Base-by-base conservation (phyloP, 164 flowering plant genomes). In the Hamamelis virginiana region DNA sequence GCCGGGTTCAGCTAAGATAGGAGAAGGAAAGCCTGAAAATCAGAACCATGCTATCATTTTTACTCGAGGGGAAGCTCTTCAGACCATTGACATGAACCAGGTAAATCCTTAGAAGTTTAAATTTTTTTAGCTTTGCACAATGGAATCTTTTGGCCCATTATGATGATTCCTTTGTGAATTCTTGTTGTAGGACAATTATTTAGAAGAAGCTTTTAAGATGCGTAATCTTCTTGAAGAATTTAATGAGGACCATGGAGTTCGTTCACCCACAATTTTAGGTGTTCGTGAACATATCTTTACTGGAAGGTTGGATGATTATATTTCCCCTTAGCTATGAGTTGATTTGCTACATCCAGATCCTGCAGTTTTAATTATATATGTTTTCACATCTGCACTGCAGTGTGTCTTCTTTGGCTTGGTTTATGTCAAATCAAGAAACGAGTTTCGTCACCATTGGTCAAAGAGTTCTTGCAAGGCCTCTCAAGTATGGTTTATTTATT, bases 131-230 rank as follows among this genome's bases (percentile, higher is more conserved):
- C 63, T 28, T 6, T 62, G 16, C 33, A 25, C 15, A n/a, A 18
- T 53, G 57, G 16, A 33, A 9, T 53, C n/a, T 58, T 33, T 53
- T 18, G 28, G 41, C n/a, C 21, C 60, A 14, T 66, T n/a, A 28
- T 33, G 18, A 68, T 76, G 58, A 33, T 68, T 53, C 12, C 13
- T 59, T 3, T 44, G 2, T 14, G 14, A 45, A 47, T 28, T 70
- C 69, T 71, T 63, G 15, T 65, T 72, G 62, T 72, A 96, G 99
- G 99, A 96, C 70, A 93, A 96, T 75, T 96, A 96, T 77, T 74
- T 96, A 82, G 99, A 96, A 88, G 99, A 96, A 87, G 99, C 99
- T 73, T 80, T 96, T n/a, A 96, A 96, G 81, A 91, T 96, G 98
- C 91, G 99, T 25, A 96, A 96, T 71, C 92, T 96, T 51, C 78